A percentile compares a stretch with the other conserved stretches of the same genome.
These are phyloP conservation scores for Pichia sp. DNA, from an alignment of 1,139 yeast genomes.

Conservation along the genomic window DNA sequence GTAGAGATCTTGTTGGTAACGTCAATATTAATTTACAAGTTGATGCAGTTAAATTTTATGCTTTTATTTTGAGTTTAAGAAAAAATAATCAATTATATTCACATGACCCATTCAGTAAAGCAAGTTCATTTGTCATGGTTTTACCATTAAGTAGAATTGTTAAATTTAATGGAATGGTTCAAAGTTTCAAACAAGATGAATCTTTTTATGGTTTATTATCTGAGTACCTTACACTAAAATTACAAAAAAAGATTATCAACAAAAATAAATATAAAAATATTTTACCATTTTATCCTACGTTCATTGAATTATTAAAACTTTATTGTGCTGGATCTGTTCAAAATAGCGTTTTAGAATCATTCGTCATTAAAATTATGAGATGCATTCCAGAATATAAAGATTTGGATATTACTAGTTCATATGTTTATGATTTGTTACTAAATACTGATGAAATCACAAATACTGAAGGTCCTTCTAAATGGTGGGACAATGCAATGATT, in stretches of 20 bases:
- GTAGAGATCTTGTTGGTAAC: slow-evolving; percentile 24
- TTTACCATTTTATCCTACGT: slow-evolving; percentile 28
- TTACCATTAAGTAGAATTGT: slow-evolving; percentile 39
- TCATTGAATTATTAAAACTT: slow-evolving; percentile 41
- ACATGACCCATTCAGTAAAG: slow-evolving; percentile 35
- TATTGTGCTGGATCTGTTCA: slow-evolving; percentile 45
- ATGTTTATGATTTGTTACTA: slow-evolving; percentile 43
- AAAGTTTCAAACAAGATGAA: slow-evolving; percentile 30
- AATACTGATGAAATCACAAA: slow-evolving; percentile 28
- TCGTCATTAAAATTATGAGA: slow-evolving; percentile 32
- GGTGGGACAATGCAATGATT: slow-evolving; percentile 39
- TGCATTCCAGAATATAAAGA: slow-evolving; percentile 23
- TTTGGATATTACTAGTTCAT: slow-evolving; percentile 41
- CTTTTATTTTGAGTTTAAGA: slow-evolving; percentile 41
- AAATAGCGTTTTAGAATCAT: slow-evolving; percentile 38
- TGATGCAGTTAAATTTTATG: slow-evolving; percentile 34
- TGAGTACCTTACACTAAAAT: slow-evolving; percentile 11
- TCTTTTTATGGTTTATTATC: slow-evolving; percentile 23
- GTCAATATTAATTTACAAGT: slow-evolving; percentile 15
- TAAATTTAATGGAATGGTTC: slow-evolving; percentile 31
- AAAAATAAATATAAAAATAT: slow-evolving; percentile 23
- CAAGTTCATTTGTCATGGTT: slow-evolving; percentile 44
- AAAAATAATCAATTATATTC: slow-evolving; percentile 39
- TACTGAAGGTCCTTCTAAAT: slow-evolving; percentile 42
- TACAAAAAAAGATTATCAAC: not conserved